Conservation (phyloP, 2,329 filamentous ascomycete genomes). For the Ophiostoma sp. region DNA sequence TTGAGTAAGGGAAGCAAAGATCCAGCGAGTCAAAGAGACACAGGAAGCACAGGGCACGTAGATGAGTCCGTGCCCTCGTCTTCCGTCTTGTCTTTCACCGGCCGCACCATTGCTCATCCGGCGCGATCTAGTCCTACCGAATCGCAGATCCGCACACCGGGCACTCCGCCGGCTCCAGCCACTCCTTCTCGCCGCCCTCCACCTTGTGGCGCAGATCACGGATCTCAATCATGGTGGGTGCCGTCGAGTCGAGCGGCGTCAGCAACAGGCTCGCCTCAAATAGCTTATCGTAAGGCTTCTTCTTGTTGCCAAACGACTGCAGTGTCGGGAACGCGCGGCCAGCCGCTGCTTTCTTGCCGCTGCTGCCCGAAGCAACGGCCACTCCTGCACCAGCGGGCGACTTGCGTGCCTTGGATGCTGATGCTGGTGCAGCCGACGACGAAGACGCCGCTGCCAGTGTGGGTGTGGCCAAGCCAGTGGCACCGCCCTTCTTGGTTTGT, state of each 20-base stretch:
- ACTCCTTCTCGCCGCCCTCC: slow-evolving; percentile 51
- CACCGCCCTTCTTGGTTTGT: not conserved
- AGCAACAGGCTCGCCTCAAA: slow-evolving; percentile 54
- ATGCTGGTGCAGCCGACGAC: slow-evolving; percentile 23
- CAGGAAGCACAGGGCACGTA: not conserved
- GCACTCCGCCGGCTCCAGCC: slow-evolving; percentile 54
- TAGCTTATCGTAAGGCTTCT: slow-evolving; percentile 52
- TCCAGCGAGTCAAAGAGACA: not conserved
- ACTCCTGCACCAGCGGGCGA: not conserved
- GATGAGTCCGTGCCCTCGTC: not conserved
- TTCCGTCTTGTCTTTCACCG: not conserved
- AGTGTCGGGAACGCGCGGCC: slow-evolving; percentile 40
- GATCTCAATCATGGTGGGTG: slow-evolving; percentile 52
- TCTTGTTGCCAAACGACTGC: slow-evolving; percentile 34
- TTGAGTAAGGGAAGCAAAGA: not conserved
- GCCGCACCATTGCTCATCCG: not conserved
- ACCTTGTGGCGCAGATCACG: slow-evolving; percentile 52
- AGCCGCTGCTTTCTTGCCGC: slow-evolving; percentile 15
- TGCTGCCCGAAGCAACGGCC: not conserved
- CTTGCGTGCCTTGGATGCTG: slow-evolving; percentile 16
- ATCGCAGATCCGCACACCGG: slow-evolving; percentile 46
- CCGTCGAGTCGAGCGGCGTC: slow-evolving; percentile 45
- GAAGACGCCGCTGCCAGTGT: slow-evolving; percentile 30
- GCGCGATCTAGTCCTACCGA: slow-evolving; percentile 15
- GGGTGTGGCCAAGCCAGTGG: slow-evolving; percentile 1